Conservation (phyloP, 2,329 filamentous ascomycete species). For the Trematosphaeria pertusa region DNA sequence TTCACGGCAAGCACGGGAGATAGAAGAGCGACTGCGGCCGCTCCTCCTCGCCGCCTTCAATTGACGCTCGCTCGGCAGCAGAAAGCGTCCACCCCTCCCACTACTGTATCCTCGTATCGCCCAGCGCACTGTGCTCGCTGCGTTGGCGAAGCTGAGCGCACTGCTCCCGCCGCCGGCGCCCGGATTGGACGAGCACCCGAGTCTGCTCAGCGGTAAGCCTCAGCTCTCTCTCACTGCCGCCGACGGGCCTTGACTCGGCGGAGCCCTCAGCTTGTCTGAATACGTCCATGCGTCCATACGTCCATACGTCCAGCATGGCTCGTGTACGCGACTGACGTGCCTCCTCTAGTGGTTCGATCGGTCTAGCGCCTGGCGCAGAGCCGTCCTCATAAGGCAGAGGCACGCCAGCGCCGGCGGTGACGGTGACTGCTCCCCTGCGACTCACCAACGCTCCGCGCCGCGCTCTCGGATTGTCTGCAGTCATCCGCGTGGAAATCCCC, state of each 20-base stretch:
- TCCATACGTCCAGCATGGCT: background rate
- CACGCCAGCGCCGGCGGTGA: background rate
- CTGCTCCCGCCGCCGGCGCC: background rate
- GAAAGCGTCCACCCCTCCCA: no score
- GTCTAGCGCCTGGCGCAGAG: background rate
- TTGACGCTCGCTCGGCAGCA: no score
- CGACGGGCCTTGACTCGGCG: constrained; percentile 14
- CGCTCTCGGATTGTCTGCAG: background rate
- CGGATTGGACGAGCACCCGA: background rate
- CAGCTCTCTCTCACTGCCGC: background rate
- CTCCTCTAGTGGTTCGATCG: constrained; percentile 2
- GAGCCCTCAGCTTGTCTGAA: constrained; percentile 13
- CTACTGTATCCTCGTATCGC: no score
- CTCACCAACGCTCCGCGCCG: background rate
- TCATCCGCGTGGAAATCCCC: background rate
- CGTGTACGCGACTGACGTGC: constrained; percentile 3
- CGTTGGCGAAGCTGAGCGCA: background rate
- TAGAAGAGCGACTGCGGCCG: background rate
- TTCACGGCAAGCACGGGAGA: constrained; percentile 1
- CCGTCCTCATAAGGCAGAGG: background rate
- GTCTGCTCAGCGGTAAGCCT: constrained; percentile 2
- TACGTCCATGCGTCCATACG: constrained; percentile 1
- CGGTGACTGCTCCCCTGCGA: no score
- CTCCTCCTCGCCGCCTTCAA: background rate
- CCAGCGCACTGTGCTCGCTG: background rate